Evolutionary conservation across 306 rosid species (phyloP).

Genomic region (Trifolium pratense): DNA sequence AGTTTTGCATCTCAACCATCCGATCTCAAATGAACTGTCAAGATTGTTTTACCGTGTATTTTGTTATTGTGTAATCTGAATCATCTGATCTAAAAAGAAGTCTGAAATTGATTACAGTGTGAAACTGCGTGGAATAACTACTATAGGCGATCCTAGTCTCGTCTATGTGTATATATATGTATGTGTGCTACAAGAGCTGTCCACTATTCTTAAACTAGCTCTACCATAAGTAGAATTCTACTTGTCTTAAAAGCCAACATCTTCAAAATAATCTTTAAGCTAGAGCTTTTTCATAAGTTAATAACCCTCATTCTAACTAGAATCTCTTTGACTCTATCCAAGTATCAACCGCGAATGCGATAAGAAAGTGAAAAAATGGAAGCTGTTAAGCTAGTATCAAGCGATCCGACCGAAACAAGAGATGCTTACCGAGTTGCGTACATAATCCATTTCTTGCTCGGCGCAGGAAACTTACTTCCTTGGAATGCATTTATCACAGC

Average conservation of each 20-base stretch:
- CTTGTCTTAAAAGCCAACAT: not conserved
- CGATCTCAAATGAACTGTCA: not conserved
- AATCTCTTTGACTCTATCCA: conserved; percentile 54
- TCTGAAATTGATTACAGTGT: not conserved
- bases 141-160: not conserved
- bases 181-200: conserved; percentile 42
- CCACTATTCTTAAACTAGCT: conserved; percentile 44
- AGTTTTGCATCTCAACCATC: not conserved
- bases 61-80: not conserved
- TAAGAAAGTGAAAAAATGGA: conserved; percentile 51
- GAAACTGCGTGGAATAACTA: not conserved
- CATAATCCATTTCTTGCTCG: conserved; percentile 85
- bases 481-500: conserved; percentile 98
- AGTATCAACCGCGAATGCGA: conserved; percentile 36
- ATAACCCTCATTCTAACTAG: conserved; percentile 6
- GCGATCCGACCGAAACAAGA: conserved; percentile 51
- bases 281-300: conserved; percentile 3
- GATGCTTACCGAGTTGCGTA: conserved; percentile 72
- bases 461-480: conserved; percentile 89
- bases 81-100: not conserved
- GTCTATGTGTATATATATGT: not conserved
- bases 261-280: conserved; percentile 17
- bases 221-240: conserved; percentile 33
- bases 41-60: not conserved
- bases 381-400: conserved; percentile 48